Evolutionary conservation across 495 filamentous ascomycete species (phyloP), one percentile per base, ranked within the genome.

Genomic region (Podospora pseudocomata): DNA sequence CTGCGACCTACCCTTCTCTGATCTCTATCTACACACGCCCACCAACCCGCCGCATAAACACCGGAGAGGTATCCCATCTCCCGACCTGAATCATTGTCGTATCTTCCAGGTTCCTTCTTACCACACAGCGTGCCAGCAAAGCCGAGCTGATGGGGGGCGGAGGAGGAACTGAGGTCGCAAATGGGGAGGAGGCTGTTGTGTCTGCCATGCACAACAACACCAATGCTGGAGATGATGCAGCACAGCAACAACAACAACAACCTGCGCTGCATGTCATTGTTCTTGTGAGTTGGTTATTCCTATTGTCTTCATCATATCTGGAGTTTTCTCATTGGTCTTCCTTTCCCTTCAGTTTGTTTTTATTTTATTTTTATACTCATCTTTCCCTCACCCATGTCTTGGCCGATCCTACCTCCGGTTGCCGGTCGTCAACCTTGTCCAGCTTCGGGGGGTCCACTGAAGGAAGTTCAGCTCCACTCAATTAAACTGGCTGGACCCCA

Each of bases 191-290:
- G 16, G 59, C 19, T 39, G 65, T 6, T 5, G 62, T n/a, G 1
- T 18, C 56, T 27, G 49, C 60, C 16, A 7, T 1, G 60, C 23
- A 23, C 23, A 23, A 23, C 23, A 23, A 23, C 23, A 23, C 23
- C 23, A 19, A 7, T 65, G 34, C 0, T 26, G 69, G 64, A 63
- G 72, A 63, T 66, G 65, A 68, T 57, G 65, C 71, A 23, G 63
- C 75, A 65, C 66, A 69, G 66, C 63, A 71, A 57, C 84, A 23
- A 23, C 84, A 23, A 23, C 23, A 23, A 23, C 23, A 23, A 23
- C 23, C 88, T 74, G 86, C 89, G 34, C 83, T 94, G 79, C 89
- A 94, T 74, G 86, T 94, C 64, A 92, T 93, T 80, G 85, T 93
- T 65, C 80, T 94, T 81, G 91, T 94, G 83, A 86, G 91, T 86